These are phyloP conservation scores for Ottelia alismoides DNA, from an alignment of 106 monocot genomes.

Conservation along the genomic window DNA sequence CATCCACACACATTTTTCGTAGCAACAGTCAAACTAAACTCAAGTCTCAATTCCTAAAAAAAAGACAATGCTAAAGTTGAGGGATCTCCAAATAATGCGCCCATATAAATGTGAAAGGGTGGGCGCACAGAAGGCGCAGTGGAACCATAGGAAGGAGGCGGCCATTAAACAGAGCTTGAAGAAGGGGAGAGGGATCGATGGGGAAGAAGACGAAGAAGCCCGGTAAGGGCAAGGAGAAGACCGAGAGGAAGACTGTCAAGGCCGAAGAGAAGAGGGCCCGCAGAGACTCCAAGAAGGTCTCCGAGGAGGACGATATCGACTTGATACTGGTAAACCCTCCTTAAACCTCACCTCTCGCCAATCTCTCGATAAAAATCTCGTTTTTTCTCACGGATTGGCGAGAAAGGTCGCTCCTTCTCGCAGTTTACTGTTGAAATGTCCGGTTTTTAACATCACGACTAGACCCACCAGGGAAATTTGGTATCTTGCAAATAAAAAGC, in stretches of 20 bases:
- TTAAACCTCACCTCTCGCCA: too few species aligned
- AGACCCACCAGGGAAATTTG: too few species aligned
- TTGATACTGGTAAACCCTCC: slow-evolving; percentile 58
- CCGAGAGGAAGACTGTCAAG: slow-evolving; percentile 93
- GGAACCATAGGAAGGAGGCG: neutral
- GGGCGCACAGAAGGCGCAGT: neutral
- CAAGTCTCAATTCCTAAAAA: neutral
- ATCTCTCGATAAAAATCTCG: too few species aligned
- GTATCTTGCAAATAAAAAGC: too few species aligned
- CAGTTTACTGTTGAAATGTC: neutral
- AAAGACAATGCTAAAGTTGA: neutral
- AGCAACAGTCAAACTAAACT: neutral
- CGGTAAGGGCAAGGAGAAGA: slow-evolving; percentile 95
- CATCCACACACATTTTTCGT: neutral
- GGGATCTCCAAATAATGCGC: neutral
- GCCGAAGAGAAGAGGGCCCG: slow-evolving; percentile 83
- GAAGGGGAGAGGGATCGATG: slow-evolving; percentile 25
- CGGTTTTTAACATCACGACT: too few species aligned
- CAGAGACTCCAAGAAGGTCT: slow-evolving; percentile 75
- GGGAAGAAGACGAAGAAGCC: slow-evolving; percentile 97
- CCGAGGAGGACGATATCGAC: slow-evolving; percentile 95
- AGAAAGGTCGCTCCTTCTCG: neutral
- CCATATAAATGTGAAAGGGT: neutral
- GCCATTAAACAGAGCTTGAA: neutral
- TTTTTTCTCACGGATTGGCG: too few species aligned